These are phyloP conservation scores for Psidium friedrichsthalianum DNA, from an alignment of 345 rosid genomes.

Conservation along the genomic window DNA sequence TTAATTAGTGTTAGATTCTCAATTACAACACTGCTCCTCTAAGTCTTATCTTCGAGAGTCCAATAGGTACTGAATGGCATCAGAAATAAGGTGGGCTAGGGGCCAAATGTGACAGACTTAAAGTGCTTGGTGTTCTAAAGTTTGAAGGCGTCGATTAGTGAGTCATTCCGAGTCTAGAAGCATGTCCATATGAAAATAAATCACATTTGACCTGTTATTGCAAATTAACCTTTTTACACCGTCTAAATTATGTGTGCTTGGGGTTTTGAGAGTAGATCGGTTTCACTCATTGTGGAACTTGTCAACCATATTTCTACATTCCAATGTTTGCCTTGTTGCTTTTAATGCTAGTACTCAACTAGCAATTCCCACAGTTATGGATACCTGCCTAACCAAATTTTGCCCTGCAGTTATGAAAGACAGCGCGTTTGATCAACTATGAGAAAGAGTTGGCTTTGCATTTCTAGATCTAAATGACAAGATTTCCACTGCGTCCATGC, in stretches of 20 bases:
- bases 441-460: background rate
- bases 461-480: background rate
- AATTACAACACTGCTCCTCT: background rate
- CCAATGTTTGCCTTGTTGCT: background rate
- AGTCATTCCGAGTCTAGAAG: background rate
- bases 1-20: background rate
- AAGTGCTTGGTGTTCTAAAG: background rate
- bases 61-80: background rate
- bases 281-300: background rate
- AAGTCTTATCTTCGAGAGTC: background rate
- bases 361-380: background rate
- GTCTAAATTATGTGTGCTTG: background rate
- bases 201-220: background rate
- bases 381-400: background rate
- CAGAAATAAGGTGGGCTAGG: background rate
- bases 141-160: background rate
- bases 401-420: background rate
- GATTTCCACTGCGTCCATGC: background rate
- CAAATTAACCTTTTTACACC: background rate
- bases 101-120: background rate
- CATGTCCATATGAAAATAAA: background rate
- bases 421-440: background rate
- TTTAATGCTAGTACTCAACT: background rate
- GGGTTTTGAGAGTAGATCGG: background rate
- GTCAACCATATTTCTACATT: background rate